Evolutionary conservation across 2,329 filamentous ascomycete genomes (phyloP), one percentile per base, ranked within the genome.

Genomic region (Aspergillus jensenii): DNA sequence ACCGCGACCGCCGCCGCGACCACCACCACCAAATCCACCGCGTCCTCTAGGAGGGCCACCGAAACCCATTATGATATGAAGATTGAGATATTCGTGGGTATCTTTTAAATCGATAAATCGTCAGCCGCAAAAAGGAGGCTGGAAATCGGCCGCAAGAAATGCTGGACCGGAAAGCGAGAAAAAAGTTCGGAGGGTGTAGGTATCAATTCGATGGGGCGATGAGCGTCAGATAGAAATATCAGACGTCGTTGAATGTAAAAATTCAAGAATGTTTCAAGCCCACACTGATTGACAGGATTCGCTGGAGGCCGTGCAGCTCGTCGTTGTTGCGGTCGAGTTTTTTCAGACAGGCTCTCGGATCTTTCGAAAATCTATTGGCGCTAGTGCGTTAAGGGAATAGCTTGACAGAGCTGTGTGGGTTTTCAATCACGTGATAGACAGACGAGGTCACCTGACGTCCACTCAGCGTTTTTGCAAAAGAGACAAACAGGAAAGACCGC

Each of bases 1-100:
- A 62, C 72, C 75, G 59, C 76, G 73, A 56, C 75, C 78, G 59
- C 79, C 79, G 65, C 79, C 73, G 25, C 25, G 25, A 59, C 78
- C 76, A 64, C 73, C 73, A 65, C 78, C 56, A 48, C 52, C 55
- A 52, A 59, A 37, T 59, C 56, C 57, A 63, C 79, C 73, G 59
- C 77, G 50, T 35, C 59, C 58, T 58, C 61, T 59, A 59, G 65
- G 64, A 61, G 67, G 65, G 55, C 59, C 69, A 71, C 66, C 67
- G 63, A 74, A 73, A 57, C 58, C 70, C 72, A 74, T 74, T 73
- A 52, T 71, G 55, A 58, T 60, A 61, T 56, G 56, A 59, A 41
- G 45, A 58, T 59, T 51, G 56, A 61, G 43, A 46, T 53, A 19
- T 46, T 19, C 46, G 27, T 49, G 23, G 19, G 39, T 54, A 17